These are phyloP conservation scores for Anacardium occidentale DNA, from an alignment of 345 rosid species.

Conservation along the genomic window DNA sequence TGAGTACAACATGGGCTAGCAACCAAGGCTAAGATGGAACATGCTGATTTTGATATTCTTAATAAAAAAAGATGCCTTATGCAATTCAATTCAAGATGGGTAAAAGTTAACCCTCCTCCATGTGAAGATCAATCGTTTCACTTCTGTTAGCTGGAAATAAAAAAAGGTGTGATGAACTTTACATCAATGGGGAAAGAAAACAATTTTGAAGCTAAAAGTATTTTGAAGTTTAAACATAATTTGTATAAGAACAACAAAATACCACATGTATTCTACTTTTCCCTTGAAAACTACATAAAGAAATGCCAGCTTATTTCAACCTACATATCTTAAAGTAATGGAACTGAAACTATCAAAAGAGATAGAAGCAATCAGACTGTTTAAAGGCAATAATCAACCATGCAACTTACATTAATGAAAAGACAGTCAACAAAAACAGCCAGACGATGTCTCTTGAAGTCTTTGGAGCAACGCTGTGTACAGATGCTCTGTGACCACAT, in stretches of 20 bases:
- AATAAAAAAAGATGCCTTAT: neutral
- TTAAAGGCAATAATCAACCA: constrained; percentile 4
- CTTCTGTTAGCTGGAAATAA: constrained; percentile 5
- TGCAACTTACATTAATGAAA: neutral
- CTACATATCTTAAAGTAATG: neutral
- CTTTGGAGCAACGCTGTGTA: constrained; percentile 71
- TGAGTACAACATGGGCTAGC: neutral
- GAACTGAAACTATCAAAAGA: neutral
- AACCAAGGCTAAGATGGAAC: neutral
- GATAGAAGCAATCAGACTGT: constrained; percentile 14
- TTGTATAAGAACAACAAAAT: no score
- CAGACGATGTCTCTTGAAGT: constrained; percentile 67
- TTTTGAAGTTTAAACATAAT: no score
- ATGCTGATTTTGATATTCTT: neutral
- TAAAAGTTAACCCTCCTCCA: neutral
- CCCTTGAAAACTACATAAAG: neutral
- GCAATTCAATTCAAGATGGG: neutral
- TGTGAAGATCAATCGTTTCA: neutral
- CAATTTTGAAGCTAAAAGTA: neutral
- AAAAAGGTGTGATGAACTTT: neutral
- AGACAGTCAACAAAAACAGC: constrained; percentile 8
- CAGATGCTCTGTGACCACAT: constrained; percentile 83
- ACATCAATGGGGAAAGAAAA: neutral
- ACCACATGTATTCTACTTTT: no score
- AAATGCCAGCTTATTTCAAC: neutral